Evolutionary conservation across 129 eudicot genomes (phyloP).

Genomic region (Tagetes erecta): DNA sequence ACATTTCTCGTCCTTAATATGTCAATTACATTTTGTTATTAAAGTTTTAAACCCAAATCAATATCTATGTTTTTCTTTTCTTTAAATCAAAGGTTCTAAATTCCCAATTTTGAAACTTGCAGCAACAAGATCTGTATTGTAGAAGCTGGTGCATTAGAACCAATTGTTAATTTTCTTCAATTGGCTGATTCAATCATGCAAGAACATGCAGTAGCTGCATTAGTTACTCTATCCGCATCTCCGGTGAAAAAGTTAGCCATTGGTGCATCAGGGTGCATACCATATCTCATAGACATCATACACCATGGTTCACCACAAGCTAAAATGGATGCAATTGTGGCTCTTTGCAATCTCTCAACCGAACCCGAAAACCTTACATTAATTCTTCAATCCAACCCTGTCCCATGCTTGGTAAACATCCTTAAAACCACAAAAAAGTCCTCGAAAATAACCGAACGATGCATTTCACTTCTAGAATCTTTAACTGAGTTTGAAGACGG

Average conservation of each 20-base stretch:
- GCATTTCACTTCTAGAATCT: conserved; percentile 74
- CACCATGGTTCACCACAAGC: conserved; percentile 60
- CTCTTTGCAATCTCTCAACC: conserved; percentile 87
- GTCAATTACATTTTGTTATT: background rate
- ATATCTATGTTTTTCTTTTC: background rate
- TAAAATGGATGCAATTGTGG: conserved; percentile 74
- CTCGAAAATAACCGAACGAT: conserved; percentile 66
- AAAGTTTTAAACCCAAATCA: background rate
- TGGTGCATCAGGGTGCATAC: conserved; percentile 73
- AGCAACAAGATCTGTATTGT: conserved; percentile 86
- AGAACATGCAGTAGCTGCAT: conserved; percentile 79
- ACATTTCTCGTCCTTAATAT: too few species aligned
- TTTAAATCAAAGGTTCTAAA: background rate
- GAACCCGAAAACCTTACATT: conserved; percentile 48
- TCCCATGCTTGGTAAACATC: conserved; percentile 58
- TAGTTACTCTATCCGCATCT: conserved; percentile 90
- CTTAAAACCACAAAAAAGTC: conserved; percentile 67
- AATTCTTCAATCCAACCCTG: conserved; percentile 63
- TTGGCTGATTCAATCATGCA: conserved; percentile 55
- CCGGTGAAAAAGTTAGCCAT: conserved; percentile 70
- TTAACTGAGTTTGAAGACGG: conserved; percentile 62
- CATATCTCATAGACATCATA: conserved; percentile 60
- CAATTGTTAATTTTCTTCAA: conserved; percentile 72
- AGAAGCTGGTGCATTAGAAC: conserved; percentile 79
- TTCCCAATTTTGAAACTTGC: conserved; percentile 23